A percentile compares a stretch with the other conserved stretches of the same genome.
These are phyloP conservation scores for Solanum hybrid DNA, from an alignment of 305 asterid genomes.

Conservation along the genomic window DNA sequence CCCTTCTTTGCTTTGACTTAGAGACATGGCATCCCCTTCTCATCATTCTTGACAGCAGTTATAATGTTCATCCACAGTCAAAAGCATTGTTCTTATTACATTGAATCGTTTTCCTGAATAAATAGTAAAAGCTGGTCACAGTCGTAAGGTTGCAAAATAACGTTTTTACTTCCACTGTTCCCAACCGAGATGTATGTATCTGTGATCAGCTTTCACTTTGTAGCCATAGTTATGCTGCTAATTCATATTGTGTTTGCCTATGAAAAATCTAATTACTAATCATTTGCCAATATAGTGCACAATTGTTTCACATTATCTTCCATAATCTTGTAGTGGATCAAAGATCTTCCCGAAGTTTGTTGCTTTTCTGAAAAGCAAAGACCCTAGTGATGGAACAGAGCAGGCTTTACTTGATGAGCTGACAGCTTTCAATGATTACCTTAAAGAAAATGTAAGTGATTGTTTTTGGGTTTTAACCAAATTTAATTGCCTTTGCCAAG, in stretches of 20 bases:
- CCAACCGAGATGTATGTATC: not conserved
- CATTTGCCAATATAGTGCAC: not conserved
- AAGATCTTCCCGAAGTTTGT: constrained; percentile 84
- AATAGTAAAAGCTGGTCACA: not conserved
- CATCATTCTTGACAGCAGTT: not conserved
- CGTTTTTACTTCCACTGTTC: not conserved
- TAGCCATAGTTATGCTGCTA: not conserved
- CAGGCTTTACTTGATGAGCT: constrained; percentile 55
- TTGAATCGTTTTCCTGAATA: not conserved
- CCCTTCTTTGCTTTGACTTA: not conserved
- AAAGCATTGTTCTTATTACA: not conserved
- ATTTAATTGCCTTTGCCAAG: not conserved
- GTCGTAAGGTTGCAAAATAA: not conserved
- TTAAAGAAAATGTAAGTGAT: constrained; percentile 54
- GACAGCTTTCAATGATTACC: constrained; percentile 52
- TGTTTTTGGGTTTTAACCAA: not conserved
- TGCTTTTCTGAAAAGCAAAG: constrained; percentile 89
- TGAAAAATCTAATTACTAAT: not conserved
- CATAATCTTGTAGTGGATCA: constrained; percentile 50
- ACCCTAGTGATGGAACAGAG: constrained; percentile 67
- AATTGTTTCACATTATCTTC: not conserved
- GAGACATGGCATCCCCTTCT: not conserved
- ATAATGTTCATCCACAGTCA: not conserved
- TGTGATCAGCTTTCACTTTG: not conserved
- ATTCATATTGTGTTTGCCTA: not conserved